Base-by-base conservation (phyloP, 2,329 filamentous ascomycete genomes). In the Claviceps fusiformis region DNA sequence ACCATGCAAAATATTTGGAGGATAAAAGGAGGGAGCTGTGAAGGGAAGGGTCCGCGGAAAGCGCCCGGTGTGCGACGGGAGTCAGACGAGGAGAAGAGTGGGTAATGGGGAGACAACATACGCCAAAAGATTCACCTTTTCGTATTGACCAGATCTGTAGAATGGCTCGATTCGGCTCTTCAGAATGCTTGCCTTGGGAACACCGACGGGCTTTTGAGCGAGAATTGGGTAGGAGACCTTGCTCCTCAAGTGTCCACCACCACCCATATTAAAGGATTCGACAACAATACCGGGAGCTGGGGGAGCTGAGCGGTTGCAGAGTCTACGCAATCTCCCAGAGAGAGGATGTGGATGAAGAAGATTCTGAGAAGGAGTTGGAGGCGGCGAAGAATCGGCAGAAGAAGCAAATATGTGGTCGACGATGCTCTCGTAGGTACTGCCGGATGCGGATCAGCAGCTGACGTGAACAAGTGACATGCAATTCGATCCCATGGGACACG, bases 131-230 rank as follows among this genome's bases (percentile, higher is more conserved):
- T 90, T 90, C 62, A 87, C 78, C 56, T 79, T 78, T 59, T 85
- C 77, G 72, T 90, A 95, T 71, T 95, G 88, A 52, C 90, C 90
- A 50, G 74, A 75, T 57, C 80, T 80, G 57, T 88, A 90, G 71
- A 96, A 95, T 64, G 87, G 85, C 58, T 79, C 76, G 65, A 97
- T 84, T 54, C 92, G 85, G 62, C 89, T 84, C 65, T 83, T 86
- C 73, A 95, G 95, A 70, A 96, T 89, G 67, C 81, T 82, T 62
- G 84, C 78, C 69, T 95, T 96, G 67, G 86, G 82, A 71, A 93
- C 87, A 60, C 89, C 89, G 54, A 83, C 76, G 24, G 81, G 81
- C 57, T 69, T 71, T 35, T 71, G 65, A 35, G 75, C 77, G 59
- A 74, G 74, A 56, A 73, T 60, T n/a, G 78, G 78, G 59, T 81